phyloP scores from a whole-genome alignment of 306 rosid genomes.

The Gastrolobium villosum region DNA sequence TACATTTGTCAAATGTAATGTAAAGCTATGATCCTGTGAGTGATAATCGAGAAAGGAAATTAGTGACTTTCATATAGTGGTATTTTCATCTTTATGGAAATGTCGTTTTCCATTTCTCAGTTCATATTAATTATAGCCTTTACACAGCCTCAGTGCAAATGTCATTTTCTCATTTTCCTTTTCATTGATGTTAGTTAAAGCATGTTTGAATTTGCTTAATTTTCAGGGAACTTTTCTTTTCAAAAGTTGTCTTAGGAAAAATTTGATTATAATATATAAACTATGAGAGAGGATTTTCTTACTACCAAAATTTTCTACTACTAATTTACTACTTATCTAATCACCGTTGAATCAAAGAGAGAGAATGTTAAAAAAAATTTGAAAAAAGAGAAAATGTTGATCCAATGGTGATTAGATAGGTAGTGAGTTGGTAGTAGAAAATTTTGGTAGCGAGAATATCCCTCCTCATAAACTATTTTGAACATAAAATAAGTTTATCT shows the following conservation, averaged over 20 bases:
- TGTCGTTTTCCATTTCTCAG: slow-evolving; percentile 24
- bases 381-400: too few relatives aligned
- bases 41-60: slow-evolving; percentile 22
- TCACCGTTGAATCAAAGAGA: too few relatives aligned
- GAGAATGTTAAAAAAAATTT: too few relatives aligned
- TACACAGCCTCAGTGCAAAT: slow-evolving; percentile 17
- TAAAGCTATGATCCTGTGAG: slow-evolving; percentile 38
- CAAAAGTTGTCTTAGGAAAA: background rate
- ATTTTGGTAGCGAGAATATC: too few relatives aligned
- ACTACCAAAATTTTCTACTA: too few relatives aligned
- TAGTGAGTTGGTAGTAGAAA: too few relatives aligned
- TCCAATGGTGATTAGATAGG: too few relatives aligned
- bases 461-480: too few relatives aligned
- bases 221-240: background rate
- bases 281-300: too few relatives aligned
- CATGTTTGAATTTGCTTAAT: slow-evolving; percentile 3
- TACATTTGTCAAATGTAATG: slow-evolving; percentile 34
- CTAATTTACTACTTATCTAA: too few relatives aligned
- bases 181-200: slow-evolving; percentile 5
- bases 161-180: slow-evolving; percentile 36
- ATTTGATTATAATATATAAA: background rate
- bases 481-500: background rate
- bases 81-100: slow-evolving; percentile 19
- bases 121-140: slow-evolving; percentile 19
- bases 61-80: slow-evolving; percentile 14